phyloP scores from a whole-genome alignment of 352 stramenopile species.

The Globisporangium acanthophoron region DNA sequence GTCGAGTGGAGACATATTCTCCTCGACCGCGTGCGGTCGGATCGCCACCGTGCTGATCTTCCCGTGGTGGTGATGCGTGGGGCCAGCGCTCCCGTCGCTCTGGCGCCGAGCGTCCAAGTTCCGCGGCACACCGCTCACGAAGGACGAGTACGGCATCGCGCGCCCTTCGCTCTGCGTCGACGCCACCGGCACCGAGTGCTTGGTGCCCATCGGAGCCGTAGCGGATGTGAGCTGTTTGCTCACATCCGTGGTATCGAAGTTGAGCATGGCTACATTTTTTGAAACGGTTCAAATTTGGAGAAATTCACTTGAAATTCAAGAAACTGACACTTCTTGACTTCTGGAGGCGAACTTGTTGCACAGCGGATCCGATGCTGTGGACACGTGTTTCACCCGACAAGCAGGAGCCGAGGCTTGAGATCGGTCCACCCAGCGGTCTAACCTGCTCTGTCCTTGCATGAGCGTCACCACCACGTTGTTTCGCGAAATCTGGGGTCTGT shows the following conservation, averaged over 20 bases:
- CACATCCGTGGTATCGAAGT: background rate
- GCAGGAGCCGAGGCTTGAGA: too few relatives aligned
- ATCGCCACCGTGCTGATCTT: constrained; percentile 39
- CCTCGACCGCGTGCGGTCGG: constrained; percentile 27
- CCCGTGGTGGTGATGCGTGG: constrained; percentile 3
- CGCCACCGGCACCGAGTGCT: constrained; percentile 50
- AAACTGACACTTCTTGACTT: too few relatives aligned
- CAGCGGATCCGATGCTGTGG: too few relatives aligned
- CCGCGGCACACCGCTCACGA: constrained; percentile 1
- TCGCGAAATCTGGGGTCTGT: too few relatives aligned
- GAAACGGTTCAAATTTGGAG: too few relatives aligned
- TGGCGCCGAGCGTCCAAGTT: background rate
- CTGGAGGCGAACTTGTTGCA: too few relatives aligned
- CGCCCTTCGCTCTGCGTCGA: constrained; percentile 16
- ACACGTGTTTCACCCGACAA: too few relatives aligned
- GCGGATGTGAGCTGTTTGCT: background rate
- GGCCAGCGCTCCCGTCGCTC: background rate
- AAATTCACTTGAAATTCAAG: too few relatives aligned
- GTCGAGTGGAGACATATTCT: constrained; percentile 41
- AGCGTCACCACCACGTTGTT: too few relatives aligned
- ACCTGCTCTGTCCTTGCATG: too few relatives aligned
- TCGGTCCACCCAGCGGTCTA: too few relatives aligned
- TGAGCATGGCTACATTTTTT: background rate
- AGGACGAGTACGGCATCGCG: constrained; percentile 13
- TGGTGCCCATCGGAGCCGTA: constrained; percentile 42